Percentiles rank a stretch among this genome's conserved stretches.
These are phyloP conservation scores for Penicillium goetzii DNA, from an alignment of 495 filamentous ascomycete genomes.

Conservation along the genomic window DNA sequence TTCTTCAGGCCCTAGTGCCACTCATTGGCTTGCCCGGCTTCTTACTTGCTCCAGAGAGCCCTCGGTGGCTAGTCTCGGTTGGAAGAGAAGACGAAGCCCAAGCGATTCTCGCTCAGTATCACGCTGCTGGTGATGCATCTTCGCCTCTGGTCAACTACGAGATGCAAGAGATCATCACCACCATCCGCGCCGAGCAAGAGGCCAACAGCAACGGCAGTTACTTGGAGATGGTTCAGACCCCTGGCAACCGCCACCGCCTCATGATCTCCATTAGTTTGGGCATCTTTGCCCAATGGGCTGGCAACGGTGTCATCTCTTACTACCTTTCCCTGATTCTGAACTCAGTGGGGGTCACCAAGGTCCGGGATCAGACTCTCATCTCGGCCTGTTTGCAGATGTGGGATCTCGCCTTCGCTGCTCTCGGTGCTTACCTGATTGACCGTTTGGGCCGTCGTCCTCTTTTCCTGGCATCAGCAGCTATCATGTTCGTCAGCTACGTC, in stretches of 20 bases:
- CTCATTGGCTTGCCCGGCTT: conserved; percentile 45
- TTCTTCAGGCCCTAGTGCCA: conserved; percentile 57
- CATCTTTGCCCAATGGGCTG: conserved; percentile 70
- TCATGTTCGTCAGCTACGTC: conserved; percentile 57
- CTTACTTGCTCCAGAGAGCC: conserved; percentile 47
- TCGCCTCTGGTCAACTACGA: conserved; percentile 30
- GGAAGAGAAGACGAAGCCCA: conserved; percentile 43
- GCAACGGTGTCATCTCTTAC: conserved; percentile 68
- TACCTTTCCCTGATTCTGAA: conserved; percentile 58
- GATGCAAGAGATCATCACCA: conserved; percentile 30
- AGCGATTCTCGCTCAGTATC: conserved; percentile 33
- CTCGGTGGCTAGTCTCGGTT: conserved; percentile 47
- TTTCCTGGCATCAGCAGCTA: conserved; percentile 56
- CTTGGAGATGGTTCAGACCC: conserved; percentile 64
- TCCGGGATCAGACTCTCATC: conserved; percentile 47
- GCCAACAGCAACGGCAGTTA: conserved; percentile 36
- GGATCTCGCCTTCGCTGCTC: conserved; percentile 54
- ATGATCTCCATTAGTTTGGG: conserved; percentile 61
- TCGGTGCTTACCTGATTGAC: conserved; percentile 58
- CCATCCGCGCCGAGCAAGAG: conserved; percentile 35
- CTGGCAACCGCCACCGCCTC: conserved; percentile 67
- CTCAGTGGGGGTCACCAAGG: conserved; percentile 54
- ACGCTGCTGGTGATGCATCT: conserved; percentile 31
- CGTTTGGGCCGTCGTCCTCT: conserved; percentile 58
- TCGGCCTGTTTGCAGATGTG: conserved; percentile 31